Conservation (phyloP, 495 filamentous ascomycete genomes). For the Wilcoxina mikolae region DNA sequence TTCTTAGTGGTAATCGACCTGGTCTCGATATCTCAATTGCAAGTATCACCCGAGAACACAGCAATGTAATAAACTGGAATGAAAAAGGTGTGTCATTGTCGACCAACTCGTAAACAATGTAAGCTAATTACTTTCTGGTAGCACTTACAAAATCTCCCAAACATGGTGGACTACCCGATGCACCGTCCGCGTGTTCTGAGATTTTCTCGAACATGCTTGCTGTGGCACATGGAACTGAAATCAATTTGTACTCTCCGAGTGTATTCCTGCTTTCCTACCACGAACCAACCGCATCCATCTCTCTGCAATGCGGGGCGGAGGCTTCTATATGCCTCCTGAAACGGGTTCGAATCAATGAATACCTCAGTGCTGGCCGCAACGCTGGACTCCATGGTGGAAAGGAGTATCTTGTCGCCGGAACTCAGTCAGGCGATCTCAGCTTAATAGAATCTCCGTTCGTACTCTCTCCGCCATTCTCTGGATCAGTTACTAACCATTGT, state of each 20-base stretch:
- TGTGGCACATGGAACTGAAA: conserved; percentile 15
- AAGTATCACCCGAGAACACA: neutral
- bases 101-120: neutral
- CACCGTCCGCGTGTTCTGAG: conserved; percentile 15
- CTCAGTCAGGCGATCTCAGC: conserved; percentile 13
- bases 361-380: conserved; percentile 10
- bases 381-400: conserved; percentile 18
- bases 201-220: conserved; percentile 23
- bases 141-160: neutral
- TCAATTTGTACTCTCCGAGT: conserved; percentile 17
- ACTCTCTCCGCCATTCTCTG: neutral
- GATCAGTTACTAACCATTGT: neutral
- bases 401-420: conserved; percentile 23
- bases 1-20: neutral
- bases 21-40: conserved; percentile 1
- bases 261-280: conserved; percentile 21
- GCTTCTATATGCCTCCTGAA: conserved; percentile 19
- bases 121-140: neutral
- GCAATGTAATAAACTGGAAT: neutral
- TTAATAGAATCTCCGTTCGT: conserved; percentile 13
- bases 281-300: conserved; percentile 11
- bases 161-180: neutral
- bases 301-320: neutral
- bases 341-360: conserved; percentile 20
- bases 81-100: neutral